phyloP scores from a whole-genome alignment of 148 eudicot genomes.

The Rhododendron henanense region DNA sequence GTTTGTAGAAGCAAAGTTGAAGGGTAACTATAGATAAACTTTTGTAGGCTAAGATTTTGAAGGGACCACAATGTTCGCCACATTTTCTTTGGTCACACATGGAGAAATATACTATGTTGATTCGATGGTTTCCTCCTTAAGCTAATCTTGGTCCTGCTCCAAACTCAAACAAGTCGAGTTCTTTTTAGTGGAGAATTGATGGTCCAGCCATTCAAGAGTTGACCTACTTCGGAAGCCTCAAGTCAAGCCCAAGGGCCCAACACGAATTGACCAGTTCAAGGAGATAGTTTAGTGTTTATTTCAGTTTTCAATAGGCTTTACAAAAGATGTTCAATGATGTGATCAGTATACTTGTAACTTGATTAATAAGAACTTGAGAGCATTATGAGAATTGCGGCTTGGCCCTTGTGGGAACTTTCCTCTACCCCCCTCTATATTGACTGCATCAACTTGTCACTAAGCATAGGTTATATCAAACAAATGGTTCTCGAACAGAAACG shows the following conservation, averaged over 20 bases:
- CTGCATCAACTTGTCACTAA: background rate
- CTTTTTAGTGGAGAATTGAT: background rate
- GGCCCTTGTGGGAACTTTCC: no score
- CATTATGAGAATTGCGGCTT: background rate
- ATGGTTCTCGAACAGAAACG: background rate
- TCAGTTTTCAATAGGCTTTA: background rate
- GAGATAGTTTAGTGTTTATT: background rate
- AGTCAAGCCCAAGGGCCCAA: background rate
- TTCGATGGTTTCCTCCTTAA: background rate
- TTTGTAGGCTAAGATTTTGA: no score
- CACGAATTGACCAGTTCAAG: background rate
- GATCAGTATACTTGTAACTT: background rate
- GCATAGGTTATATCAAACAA: background rate
- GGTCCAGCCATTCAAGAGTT: background rate
- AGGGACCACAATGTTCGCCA: background rate
- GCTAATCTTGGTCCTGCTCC: background rate
- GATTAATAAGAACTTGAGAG: background rate
- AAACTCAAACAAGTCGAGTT: background rate
- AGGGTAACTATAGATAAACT: no score
- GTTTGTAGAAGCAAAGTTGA: no score
- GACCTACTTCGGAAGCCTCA: background rate
- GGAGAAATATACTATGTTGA: background rate
- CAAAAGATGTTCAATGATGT: background rate
- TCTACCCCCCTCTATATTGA: background rate
- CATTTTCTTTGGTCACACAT: background rate